Evolutionary conservation across 169 alveolate genomes (phyloP).

Genomic region (Theileria orientalis): DNA sequence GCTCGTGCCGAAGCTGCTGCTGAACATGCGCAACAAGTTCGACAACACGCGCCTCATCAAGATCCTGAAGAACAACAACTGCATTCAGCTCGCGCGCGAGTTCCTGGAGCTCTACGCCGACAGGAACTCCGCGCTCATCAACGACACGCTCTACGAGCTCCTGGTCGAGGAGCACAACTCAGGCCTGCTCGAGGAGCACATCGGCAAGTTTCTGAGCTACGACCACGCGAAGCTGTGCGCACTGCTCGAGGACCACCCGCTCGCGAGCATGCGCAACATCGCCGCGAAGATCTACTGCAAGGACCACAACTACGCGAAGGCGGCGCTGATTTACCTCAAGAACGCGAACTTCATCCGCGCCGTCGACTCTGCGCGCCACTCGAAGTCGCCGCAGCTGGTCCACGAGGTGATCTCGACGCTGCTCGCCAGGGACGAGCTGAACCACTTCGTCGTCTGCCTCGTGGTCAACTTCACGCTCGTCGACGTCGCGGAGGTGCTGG

Average conservation of each 20-base stretch:
- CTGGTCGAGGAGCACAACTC: constrained; percentile 95
- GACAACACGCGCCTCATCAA: constrained; percentile 93
- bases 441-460: constrained; percentile 95
- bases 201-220: constrained; percentile 91
- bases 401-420: constrained; percentile 89
- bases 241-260: constrained; percentile 91
- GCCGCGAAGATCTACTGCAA: constrained; percentile 91
- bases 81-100: constrained; percentile 80
- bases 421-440: constrained; percentile 86
- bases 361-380: constrained; percentile 66
- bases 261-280: constrained; percentile 95
- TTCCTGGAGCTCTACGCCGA: constrained; percentile 78
- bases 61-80: constrained; percentile 81
- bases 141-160: constrained; percentile 97
- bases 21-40: constrained; percentile 77
- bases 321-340: constrained; percentile 87
- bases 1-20: constrained; percentile 89
- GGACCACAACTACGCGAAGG: constrained; percentile 87
- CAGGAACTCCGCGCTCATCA: constrained; percentile 89
- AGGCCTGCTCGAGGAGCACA: constrained; percentile 89
- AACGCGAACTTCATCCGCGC: constrained; percentile 71
- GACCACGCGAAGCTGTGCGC: constrained; percentile 92
- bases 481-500: constrained; percentile 96
- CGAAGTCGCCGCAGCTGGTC: constrained; percentile 81
- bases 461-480: constrained; percentile 95